Evolutionary conservation across 1,284 basidiomycete genomes (phyloP).

Genomic region (Anthracocystis panici-leucophaei): DNA sequence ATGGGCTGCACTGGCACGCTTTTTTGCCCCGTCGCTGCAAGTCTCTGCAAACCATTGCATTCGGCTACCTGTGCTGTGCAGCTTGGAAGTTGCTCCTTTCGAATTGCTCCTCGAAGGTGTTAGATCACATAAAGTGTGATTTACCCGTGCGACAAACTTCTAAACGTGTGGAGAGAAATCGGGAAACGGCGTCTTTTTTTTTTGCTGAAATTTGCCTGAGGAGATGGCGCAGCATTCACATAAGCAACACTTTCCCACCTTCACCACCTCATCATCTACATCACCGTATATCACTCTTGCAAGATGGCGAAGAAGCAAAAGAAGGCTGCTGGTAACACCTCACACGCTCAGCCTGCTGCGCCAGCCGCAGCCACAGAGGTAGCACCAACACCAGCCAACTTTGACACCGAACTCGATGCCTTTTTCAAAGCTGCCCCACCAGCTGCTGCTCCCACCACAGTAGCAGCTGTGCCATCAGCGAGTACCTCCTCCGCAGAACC

Average conservation of each 20-base stretch:
- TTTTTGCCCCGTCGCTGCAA: conserved; percentile 6
- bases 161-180: conserved; percentile 1
- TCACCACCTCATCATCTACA: conserved; percentile 8
- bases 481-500: conserved; percentile 11
- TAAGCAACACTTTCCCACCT: neutral
- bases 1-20: neutral
- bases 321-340: neutral
- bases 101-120: neutral
- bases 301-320: conserved; percentile 39
- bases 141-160: neutral
- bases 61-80: neutral
- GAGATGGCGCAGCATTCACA: neutral
- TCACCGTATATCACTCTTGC: neutral
- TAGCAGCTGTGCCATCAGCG: conserved; percentile 5
- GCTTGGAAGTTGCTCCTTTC: conserved; percentile 1
- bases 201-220: conserved; percentile 3
- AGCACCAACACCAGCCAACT: conserved; percentile 17
- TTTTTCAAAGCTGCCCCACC: conserved; percentile 55
- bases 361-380: conserved; percentile 1
- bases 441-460: conserved; percentile 10
- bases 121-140: neutral
- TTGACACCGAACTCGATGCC: conserved; percentile 64
- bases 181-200: conserved; percentile 8
- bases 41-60: conserved; percentile 1
- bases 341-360: neutral